Evolutionary conservation across 306 rosid species (phyloP), one percentile per base, ranked within the genome.

Genomic region (Quercus ilex): DNA sequence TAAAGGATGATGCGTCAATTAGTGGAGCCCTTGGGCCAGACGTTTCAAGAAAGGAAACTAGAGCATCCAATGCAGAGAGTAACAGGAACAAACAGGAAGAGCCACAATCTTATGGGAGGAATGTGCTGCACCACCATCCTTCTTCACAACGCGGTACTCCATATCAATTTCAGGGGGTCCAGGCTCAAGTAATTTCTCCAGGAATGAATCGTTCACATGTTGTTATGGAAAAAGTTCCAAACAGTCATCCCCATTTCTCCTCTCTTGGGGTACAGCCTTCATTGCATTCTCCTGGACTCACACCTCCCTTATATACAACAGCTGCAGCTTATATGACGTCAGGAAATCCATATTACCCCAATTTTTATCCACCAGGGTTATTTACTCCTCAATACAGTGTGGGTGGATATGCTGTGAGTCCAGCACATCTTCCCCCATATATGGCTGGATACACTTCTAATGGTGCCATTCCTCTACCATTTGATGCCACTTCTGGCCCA

Each of bases 381-480:
- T 76, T 78, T 78, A 51, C 83, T 74, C 80, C 87, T 25, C 93
- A 87, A 71, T 86, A 82, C 78, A 76, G 81, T 49, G 38, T 80
- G 74, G 84, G 90, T 15, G 93, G 90, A 73, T 91, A 87, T 87
- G 82, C 82, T 58, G 2, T 83, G 52, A 78, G 84, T 81, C 81
- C 88, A 75, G 30, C 88, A 57, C 31, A 57, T 72, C 75, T 79
- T 60, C 82, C 84, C 13, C 86, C 89, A 10, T 86, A 71, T 78
- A 75, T 89, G 82, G 71, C 88, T 76, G 89, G 88, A 43, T 91
- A 87, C 73, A 69, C 84, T 79, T 74, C 88, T 31, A 91, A 81
- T 30, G 88, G 88, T 63, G 81, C 81, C 41, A 67, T 84, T 20
- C 86, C 93, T 69, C 73, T 79, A 51, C 88, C 87, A 51, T 82